Evolutionary conservation across 208 protist genomes (phyloP), one percentile per base, ranked within the genome.

Genomic region (Crithidia bombi): DNA sequence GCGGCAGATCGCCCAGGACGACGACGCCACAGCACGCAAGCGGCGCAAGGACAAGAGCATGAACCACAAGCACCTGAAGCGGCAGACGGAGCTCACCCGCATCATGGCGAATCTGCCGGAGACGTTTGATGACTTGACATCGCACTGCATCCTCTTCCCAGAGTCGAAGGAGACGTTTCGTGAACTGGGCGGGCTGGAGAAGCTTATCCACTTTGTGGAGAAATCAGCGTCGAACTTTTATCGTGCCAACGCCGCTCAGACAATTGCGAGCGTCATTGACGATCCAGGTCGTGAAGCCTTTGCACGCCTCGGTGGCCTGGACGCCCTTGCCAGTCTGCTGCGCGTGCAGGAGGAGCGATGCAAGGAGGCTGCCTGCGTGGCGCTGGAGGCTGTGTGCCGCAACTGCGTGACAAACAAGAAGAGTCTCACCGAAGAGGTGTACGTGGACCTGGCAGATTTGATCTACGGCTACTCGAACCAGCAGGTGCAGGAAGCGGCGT

Each of bases 91-190:
- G 72, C 87, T 97, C 46, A 85, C 68, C 5, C 87, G 92, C 59
- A 97, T 97, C 73, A 94, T 95, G 82, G 78, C 78, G 21, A 95
- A 94, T 69, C 77, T 97, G 28, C 92, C 92, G 5, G 89, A 97
- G 69, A 95, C 92, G 7, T 93, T 97, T 65, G 89, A 97, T 70
- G 92, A 97, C 63, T 77, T 97, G 25, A 97, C 86, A 28, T 97
- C 92, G 23, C 92, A 97, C 73, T 95, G 92, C 69, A 69, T 97
- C 26, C 74, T 97, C 19, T 97, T 97, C 57, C 87, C 90, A 1
- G 82, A 89, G 67, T 95, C 89, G 17, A 90, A 91, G 65, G 75
- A 52, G 55, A 85, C 83, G 12, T 95, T 97, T 65, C 85, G 89
- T 21, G 88, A 97, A 69, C 73, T 97, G 10, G 85, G 76, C 25